Conservation (phyloP, 78 protist genomes). For the Cavenderia fasciculata region DNA sequence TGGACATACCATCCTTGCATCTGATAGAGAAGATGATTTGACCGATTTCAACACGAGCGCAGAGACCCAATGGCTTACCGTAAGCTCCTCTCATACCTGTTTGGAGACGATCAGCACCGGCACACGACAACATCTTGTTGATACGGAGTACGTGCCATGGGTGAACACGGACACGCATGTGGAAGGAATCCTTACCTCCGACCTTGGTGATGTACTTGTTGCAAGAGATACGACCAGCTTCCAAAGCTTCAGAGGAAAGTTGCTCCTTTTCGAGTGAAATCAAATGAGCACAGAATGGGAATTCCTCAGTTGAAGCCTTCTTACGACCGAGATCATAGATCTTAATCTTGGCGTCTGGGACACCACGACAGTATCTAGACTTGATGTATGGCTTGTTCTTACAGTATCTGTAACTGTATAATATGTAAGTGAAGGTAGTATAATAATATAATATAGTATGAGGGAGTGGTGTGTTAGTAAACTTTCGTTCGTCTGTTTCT, state of each 20-base stretch:
- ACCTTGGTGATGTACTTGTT: slow-evolving; percentile 99
- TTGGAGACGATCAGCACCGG: slow-evolving; percentile 99
- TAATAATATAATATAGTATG: background rate
- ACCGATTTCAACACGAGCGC: slow-evolving; percentile 99
- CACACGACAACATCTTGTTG: slow-evolving; percentile 99
- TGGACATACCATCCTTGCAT: slow-evolving; percentile 83
- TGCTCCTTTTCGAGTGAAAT: slow-evolving; percentile 98
- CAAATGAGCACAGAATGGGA: slow-evolving; percentile 99
- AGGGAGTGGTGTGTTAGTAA: background rate
- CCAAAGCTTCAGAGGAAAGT: slow-evolving; percentile 98
- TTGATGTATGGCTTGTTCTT: slow-evolving; percentile 99
- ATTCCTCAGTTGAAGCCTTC: slow-evolving; percentile 95
- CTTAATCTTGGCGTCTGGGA: slow-evolving; percentile 97
- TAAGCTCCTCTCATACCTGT: slow-evolving; percentile 99
- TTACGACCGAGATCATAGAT: slow-evolving; percentile 98
- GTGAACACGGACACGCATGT: slow-evolving; percentile 99
- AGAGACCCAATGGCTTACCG: slow-evolving; percentile 99
- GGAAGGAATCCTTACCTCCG: slow-evolving; percentile 98
- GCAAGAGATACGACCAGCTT: slow-evolving; percentile 99
- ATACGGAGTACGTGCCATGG: slow-evolving; percentile 99
- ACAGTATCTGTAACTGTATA: slow-evolving; percentile 96
- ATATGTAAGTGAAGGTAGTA: no score
- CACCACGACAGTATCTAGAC: slow-evolving; percentile 99
- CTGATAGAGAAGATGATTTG: slow-evolving; percentile 98
- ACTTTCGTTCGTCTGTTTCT: background rate